Evolutionary conservation across 352 stramenopile species (phyloP).

Genomic region (Chrysophaeum taylorii): DNA sequence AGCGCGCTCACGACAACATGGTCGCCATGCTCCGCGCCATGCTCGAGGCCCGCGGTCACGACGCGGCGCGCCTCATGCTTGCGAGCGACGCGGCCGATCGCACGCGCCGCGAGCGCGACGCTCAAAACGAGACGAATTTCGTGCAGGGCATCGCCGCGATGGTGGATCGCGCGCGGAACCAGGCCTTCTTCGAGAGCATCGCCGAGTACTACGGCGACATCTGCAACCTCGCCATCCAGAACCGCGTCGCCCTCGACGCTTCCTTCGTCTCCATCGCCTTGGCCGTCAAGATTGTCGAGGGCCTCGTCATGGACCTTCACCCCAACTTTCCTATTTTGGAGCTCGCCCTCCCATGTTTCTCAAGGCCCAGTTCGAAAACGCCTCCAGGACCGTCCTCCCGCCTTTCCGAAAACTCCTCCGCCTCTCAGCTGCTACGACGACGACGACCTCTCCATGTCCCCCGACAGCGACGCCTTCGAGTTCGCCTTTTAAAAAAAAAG

Average conservation of each 20-base stretch:
- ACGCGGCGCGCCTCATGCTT: constrained; percentile 49
- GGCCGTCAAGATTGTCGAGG: constrained; percentile 83
- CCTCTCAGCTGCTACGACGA: too few species aligned
- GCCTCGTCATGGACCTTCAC: constrained; percentile 70
- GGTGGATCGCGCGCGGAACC: constrained; percentile 13
- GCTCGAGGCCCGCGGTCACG: constrained; percentile 42
- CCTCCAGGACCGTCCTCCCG: too few species aligned
- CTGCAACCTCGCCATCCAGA: constrained; percentile 72
- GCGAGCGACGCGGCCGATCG: constrained; percentile 40
- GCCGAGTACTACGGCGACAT: constrained; percentile 54
- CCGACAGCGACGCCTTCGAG: too few species aligned
- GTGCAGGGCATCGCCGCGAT: constrained; percentile 48
- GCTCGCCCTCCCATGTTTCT: constrained; percentile 79
- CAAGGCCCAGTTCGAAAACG: constrained; percentile 75
- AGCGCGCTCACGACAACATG: constrained; percentile 48
- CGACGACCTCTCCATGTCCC: too few species aligned
- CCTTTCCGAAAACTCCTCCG: too few species aligned
- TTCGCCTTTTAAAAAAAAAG: too few species aligned
- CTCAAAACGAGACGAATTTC: constrained; percentile 43
- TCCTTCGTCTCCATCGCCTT: constrained; percentile 85
- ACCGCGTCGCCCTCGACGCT: constrained; percentile 81
- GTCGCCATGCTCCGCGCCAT: constrained; percentile 51
- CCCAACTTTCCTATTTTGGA: constrained; percentile 72
- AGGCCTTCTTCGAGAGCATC: constrained; percentile 57
- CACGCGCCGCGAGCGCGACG: constrained; percentile 29